phyloP scores from a whole-genome alignment of 2,329 filamentous ascomycete species.

The Onygena corvina region DNA sequence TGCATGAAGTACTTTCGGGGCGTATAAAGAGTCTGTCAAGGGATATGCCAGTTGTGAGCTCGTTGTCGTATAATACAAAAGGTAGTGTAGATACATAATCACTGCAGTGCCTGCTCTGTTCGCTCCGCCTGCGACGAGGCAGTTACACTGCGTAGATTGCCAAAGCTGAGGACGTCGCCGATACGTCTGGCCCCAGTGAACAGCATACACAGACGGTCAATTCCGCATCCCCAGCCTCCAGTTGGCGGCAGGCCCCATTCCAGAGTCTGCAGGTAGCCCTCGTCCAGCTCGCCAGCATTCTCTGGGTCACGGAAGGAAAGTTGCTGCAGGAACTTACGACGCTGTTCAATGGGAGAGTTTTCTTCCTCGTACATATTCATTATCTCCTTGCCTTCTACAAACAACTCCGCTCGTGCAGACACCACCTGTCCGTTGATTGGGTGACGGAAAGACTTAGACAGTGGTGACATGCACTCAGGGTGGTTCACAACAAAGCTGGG shows the following conservation, averaged over 20 bases:
- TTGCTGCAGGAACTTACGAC: slow-evolving; percentile 63
- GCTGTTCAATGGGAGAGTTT: slow-evolving; percentile 79
- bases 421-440: slow-evolving; percentile 56
- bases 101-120: neutral
- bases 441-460: slow-evolving; percentile 75
- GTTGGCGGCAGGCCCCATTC: slow-evolving; percentile 90
- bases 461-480: slow-evolving; percentile 78
- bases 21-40: too few relatives aligned
- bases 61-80: too few relatives aligned
- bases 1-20: too few relatives aligned
- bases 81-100: neutral
- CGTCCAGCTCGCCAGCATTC: slow-evolving; percentile 49
- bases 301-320: slow-evolving; percentile 37
- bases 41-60: too few relatives aligned
- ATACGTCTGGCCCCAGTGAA: slow-evolving; percentile 70
- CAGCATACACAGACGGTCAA: slow-evolving; percentile 86
- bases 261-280: slow-evolving; percentile 71
- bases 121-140: too few relatives aligned
- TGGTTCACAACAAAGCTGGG: slow-evolving; percentile 85
- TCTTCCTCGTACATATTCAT: slow-evolving; percentile 99
- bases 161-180: slow-evolving; percentile 77
- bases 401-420: slow-evolving; percentile 73
- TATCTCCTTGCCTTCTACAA: slow-evolving; percentile 66
- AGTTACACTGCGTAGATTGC: slow-evolving; percentile 53
- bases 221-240: slow-evolving; percentile 88